These are phyloP conservation scores for Phytophthora parvispora DNA, from an alignment of 352 stramenopile species.

Conservation along the genomic window DNA sequence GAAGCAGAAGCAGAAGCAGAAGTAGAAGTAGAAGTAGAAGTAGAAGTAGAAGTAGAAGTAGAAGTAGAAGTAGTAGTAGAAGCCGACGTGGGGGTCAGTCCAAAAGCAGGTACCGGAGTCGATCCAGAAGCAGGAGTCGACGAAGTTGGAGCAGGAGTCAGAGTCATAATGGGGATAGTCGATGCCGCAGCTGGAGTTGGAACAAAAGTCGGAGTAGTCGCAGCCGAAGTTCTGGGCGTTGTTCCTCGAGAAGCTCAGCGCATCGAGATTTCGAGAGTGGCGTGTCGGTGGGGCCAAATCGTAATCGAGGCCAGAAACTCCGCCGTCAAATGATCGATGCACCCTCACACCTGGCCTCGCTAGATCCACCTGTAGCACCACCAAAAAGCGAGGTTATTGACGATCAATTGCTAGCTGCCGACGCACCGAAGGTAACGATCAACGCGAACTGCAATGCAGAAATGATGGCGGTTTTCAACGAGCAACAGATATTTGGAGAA, in stretches of 20 bases:
- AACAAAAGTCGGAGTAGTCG: too few relatives aligned
- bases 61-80: background rate
- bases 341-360: too few relatives aligned
- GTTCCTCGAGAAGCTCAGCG: background rate
- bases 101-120: background rate
- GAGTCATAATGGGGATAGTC: too few relatives aligned
- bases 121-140: background rate
- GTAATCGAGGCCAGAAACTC: background rate
- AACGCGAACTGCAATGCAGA: too few relatives aligned
- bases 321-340: too few relatives aligned
- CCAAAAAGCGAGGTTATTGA: too few relatives aligned
- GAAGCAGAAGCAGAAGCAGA: too few relatives aligned
- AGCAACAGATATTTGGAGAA: background rate
- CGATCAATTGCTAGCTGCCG: background rate
- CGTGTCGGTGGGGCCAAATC: background rate
- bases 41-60: too few relatives aligned
- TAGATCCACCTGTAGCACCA: too few relatives aligned
- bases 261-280: background rate
- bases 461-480: background rate
- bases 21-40: too few relatives aligned
- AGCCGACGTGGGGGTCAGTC: too few relatives aligned
- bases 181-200: too few relatives aligned
- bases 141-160: background rate
- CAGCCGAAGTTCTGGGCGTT: background rate
- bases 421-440: background rate